Conservation (phyloP, 495 filamentous ascomycete species). For the Neurospora cerealis region DNA sequence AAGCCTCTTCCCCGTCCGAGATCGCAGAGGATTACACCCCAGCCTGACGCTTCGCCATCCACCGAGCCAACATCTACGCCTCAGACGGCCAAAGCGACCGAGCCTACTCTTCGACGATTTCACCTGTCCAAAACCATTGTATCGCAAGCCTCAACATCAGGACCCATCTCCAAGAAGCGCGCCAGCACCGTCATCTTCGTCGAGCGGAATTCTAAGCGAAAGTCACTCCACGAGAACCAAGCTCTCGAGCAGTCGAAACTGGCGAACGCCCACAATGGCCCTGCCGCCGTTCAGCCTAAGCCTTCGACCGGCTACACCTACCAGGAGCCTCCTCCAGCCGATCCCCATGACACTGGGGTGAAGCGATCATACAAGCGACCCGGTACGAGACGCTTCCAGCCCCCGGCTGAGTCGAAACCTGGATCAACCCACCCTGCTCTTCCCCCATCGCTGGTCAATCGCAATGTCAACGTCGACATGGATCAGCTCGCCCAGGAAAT, state of each 20-base stretch:
- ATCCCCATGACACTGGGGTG: background rate
- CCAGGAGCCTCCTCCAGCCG: background rate
- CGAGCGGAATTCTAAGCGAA: slow-evolving; percentile 31
- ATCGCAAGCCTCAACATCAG: slow-evolving; percentile 9
- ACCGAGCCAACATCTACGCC: slow-evolving; percentile 1
- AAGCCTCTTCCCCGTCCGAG: slow-evolving; percentile 1
- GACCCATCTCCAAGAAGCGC: slow-evolving; percentile 28
- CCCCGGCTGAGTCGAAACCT: background rate
- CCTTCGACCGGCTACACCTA: background rate
- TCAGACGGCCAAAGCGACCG: background rate
- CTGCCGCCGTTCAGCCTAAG: background rate
- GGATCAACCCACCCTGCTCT: slow-evolving; percentile 18
- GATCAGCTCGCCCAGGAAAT: slow-evolving; percentile 38
- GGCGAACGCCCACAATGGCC: background rate
- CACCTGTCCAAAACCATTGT: slow-evolving; percentile 33
- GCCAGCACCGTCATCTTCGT: slow-evolving; percentile 35
- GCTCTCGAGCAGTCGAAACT: background rate
- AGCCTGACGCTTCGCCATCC: background rate
- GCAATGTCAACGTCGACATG: slow-evolving; percentile 29
- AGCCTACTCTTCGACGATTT: slow-evolving; percentile 25
- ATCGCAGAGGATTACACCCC: background rate
- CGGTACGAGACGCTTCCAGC: slow-evolving; percentile 2
- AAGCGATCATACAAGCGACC: slow-evolving; percentile 13
- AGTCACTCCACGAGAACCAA: background rate
- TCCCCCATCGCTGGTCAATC: slow-evolving; percentile 30